Conservation (phyloP, 78 protist genomes). For the Dictyostelium brefeldianum region DNA sequence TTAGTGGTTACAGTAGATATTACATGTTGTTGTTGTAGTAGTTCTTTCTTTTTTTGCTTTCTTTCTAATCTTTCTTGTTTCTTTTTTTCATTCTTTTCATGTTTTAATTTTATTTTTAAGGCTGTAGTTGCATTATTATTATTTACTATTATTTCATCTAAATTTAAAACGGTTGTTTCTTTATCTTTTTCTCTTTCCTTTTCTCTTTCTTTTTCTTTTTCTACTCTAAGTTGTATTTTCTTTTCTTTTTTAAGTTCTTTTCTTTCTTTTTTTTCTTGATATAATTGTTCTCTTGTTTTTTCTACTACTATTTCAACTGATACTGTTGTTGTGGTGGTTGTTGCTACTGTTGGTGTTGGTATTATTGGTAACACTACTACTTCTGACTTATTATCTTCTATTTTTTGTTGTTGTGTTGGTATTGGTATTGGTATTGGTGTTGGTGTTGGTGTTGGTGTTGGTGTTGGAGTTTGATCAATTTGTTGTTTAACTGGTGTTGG, state of each 20-base stretch:
- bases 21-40: not conserved
- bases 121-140: no score
- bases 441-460: not conserved
- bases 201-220: no score
- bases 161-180: no score
- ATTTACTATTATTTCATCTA: no score
- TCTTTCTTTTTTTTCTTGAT: not conserved
- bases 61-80: not conserved
- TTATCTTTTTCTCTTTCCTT: no score
- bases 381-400: not conserved
- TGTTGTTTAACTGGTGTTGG: not conserved
- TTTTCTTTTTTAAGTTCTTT: no score
- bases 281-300: not conserved
- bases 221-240: no score
- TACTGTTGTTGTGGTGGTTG: not conserved
- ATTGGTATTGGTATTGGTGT: not conserved
- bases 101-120: no score
- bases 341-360: not conserved
- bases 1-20: not conserved
- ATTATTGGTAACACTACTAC: not conserved
- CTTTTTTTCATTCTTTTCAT: not conserved
- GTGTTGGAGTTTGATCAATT: not conserved
- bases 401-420: not conserved
- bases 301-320: not conserved
- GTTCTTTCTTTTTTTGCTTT: not conserved